phyloP scores from a whole-genome alignment of 768 basidiomycete species.

The Strobilomyces dryophilus region DNA sequence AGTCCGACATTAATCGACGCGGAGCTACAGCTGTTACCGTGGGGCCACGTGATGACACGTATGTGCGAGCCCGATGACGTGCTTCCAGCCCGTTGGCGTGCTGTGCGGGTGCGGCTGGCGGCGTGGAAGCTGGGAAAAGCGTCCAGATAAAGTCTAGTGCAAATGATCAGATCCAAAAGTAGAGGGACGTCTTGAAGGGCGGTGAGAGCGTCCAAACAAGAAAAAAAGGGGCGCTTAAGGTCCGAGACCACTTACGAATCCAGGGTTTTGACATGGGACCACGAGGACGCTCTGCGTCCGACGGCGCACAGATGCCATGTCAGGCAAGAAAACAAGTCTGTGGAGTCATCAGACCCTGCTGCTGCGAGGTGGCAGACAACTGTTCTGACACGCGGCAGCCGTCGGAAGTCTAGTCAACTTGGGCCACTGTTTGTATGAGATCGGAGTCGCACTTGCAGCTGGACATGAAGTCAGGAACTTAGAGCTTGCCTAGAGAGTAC shows the following conservation, averaged over 20 bases:
- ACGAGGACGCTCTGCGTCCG: constrained; percentile 8
- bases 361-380: not conserved
- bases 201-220: constrained; percentile 1
- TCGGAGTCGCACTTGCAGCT: not conserved
- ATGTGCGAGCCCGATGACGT: constrained; percentile 4
- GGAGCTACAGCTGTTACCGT: constrained; percentile 5
- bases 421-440: not conserved
- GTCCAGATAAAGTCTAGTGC: constrained; percentile 8
- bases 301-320: not conserved
- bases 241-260: constrained; percentile 23
- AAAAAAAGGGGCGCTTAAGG: constrained; percentile 33
- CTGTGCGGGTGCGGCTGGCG: constrained; percentile 17
- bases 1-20: not conserved
- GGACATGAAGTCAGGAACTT: not conserved
- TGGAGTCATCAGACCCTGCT: not conserved
- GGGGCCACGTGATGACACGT: constrained; percentile 7
- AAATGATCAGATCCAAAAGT: constrained; percentile 2
- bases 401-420: not conserved
- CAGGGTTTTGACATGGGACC: constrained; percentile 16
- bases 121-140: constrained; percentile 2
- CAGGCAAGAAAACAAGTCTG: not conserved
- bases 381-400: not conserved
- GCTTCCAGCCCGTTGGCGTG: constrained; percentile 17
- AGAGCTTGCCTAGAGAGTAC: constrained; percentile 5
- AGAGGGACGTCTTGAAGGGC: not conserved